Evolutionary conservation across 148 eudicot genomes (phyloP).

Genomic region (Pharnaceum exiguum): DNA sequence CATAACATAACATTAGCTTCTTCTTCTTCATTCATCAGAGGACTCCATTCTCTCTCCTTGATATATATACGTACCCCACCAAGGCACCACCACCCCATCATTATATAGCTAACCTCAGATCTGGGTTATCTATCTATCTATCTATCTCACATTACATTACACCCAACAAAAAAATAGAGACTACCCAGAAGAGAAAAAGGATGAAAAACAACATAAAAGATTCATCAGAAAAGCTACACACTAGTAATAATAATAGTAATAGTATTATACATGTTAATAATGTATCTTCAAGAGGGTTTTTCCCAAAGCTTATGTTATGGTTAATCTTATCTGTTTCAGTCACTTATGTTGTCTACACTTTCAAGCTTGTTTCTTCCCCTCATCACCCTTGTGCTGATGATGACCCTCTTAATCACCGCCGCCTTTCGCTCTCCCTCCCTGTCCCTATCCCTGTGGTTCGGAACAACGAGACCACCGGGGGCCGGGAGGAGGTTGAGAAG

Average conservation of each 20-base stretch:
- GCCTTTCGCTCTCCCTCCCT: not conserved
- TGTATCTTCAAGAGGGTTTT: not conserved
- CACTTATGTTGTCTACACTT: conserved; percentile 68
- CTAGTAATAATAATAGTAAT: no score
- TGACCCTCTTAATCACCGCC: conserved; percentile 3
- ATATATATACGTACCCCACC: no score
- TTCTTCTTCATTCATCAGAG: not conserved
- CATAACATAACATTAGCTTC: no score
- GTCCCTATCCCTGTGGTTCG: not conserved
- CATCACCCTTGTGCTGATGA: conserved; percentile 28
- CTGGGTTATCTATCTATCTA: not conserved
- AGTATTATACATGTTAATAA: no score
- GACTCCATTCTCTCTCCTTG: not conserved
- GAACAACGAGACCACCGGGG: no score
- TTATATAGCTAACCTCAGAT: not conserved
- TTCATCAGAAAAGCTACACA: conserved; percentile 38
- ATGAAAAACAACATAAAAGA: conserved; percentile 29
- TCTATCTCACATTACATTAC: not conserved
- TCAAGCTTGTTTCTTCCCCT: conserved; percentile 48
- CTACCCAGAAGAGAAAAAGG: conserved; percentile 2
- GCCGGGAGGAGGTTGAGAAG: no score
- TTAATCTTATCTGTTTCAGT: conserved; percentile 57
- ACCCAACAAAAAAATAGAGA: not conserved
- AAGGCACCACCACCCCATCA: not conserved
- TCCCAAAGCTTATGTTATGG: conserved; percentile 47